Percentiles rank a stretch among this genome's conserved stretches.
phyloP scores from a whole-genome alignment of 371 early-diverging fungal genomes.

The Smittium mucronatum region DNA sequence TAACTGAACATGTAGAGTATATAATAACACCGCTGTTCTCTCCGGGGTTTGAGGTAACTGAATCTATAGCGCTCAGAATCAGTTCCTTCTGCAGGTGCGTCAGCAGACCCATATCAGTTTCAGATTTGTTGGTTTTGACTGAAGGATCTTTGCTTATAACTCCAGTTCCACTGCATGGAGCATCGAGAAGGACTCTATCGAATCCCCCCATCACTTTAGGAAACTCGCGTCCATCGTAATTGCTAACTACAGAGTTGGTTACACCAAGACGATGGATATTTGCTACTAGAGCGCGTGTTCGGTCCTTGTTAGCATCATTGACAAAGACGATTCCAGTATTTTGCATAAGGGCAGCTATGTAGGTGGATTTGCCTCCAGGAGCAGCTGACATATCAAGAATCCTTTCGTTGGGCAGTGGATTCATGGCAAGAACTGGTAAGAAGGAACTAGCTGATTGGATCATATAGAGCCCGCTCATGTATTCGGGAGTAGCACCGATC shows the following conservation, averaged over 20 bases:
- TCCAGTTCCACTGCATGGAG: constrained; percentile 99
- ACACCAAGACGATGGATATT: constrained; percentile 95
- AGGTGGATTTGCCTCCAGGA: constrained; percentile 99
- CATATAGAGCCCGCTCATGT: constrained; percentile 99
- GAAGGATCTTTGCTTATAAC: constrained; percentile 97
- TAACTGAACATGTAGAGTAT: constrained; percentile 98
- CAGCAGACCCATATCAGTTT: constrained; percentile 79
- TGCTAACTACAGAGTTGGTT: constrained; percentile 89
- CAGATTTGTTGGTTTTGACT: constrained; percentile 89
- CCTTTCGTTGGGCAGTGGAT: constrained; percentile 82
- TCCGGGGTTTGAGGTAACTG: constrained; percentile 78
- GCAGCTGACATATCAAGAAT: constrained; percentile 99
- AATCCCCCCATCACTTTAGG: constrained; percentile 90
- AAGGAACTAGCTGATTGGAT: constrained; percentile 97
- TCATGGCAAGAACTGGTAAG: constrained; percentile 94
- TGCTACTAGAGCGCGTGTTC: constrained; percentile 78
- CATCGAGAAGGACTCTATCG: constrained; percentile 96
- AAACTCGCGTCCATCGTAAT: constrained; percentile 94
- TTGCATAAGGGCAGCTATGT: constrained; percentile 91
- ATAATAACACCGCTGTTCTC: constrained; percentile 92
- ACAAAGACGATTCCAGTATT: constrained; percentile 97
- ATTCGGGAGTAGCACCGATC: constrained; percentile 97
- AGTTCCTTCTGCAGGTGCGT: constrained; percentile 92
- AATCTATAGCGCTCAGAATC: constrained; percentile 93
- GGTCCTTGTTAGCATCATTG: constrained; percentile 93